phyloP scores from a whole-genome alignment of 1,139 yeast species.

The Diutina ranongensis region DNA sequence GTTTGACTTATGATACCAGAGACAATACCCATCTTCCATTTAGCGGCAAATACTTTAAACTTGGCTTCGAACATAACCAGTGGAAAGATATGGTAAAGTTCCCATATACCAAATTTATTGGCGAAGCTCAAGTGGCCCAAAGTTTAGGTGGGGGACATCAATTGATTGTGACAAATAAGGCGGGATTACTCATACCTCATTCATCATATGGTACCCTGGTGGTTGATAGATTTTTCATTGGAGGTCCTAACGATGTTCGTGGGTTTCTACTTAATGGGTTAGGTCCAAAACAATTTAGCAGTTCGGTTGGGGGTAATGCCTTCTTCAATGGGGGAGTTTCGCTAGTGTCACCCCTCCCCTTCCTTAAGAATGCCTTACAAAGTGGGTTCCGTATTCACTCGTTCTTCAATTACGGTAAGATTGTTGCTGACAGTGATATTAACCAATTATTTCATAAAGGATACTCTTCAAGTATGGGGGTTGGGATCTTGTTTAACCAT shows the following conservation, averaged over 20 bases:
- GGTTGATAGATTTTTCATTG: constrained; percentile 30
- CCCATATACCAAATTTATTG: constrained; percentile 32
- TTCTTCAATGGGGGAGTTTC: constrained; percentile 65
- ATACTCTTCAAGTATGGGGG: constrained; percentile 28
- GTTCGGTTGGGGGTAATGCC: constrained; percentile 71
- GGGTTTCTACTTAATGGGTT: constrained; percentile 69
- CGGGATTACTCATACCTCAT: constrained; percentile 35
- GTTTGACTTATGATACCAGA: constrained; percentile 44
- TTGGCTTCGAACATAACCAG: constrained; percentile 40
- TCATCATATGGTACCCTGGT: constrained; percentile 11
- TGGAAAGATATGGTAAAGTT: constrained; percentile 25
- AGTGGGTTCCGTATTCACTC: constrained; percentile 60
- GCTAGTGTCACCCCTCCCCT: constrained; percentile 53
- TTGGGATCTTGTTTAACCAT: constrained; percentile 73
- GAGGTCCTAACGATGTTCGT: constrained; percentile 78
- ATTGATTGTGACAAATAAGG: constrained; percentile 31
- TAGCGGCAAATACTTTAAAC: constrained; percentile 40
- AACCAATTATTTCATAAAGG: constrained; percentile 16
- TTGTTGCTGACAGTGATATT: constrained; percentile 34
- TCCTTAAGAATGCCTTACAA: constrained; percentile 23
- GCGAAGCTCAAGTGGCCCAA: constrained; percentile 36
- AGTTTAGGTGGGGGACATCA: constrained; percentile 15
- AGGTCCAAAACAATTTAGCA: constrained; percentile 65
- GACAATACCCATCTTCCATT: constrained; percentile 45
- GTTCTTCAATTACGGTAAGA: constrained; percentile 65